phyloP scores from a whole-genome alignment of 257 asterid genomes.

The Solanum clarkiae region DNA sequence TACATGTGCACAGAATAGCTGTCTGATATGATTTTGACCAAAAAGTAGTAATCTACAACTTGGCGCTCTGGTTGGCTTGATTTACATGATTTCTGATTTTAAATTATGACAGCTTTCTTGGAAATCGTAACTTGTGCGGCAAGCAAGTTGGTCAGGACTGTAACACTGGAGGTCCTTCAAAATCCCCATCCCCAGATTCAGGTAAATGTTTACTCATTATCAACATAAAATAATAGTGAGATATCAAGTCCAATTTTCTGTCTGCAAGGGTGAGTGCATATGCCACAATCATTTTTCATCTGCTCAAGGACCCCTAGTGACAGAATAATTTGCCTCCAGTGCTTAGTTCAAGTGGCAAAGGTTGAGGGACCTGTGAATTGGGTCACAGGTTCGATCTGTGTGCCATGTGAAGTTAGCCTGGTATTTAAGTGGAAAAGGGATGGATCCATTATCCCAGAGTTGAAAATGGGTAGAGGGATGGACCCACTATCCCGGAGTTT shows the following conservation, averaged over 20 bases:
- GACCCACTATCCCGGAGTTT: neutral
- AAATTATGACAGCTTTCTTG: constrained; percentile 51
- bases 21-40: neutral
- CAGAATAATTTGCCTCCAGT: neutral
- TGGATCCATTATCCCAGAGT: neutral
- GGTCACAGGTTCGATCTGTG: neutral
- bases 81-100: constrained; percentile 2
- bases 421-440: neutral
- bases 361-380: neutral
- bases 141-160: constrained; percentile 48
- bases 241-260: neutral
- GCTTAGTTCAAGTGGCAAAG: neutral
- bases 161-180: constrained; percentile 37
- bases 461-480: neutral
- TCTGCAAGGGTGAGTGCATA: neutral
- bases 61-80: neutral
- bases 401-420: neutral
- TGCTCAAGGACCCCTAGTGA: neutral
- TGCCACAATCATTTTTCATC: neutral
- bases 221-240: neutral
- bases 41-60: neutral
- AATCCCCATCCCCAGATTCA: constrained; percentile 28
- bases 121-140: constrained; percentile 91
- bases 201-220: constrained; percentile 23
- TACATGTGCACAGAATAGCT: neutral